Evolutionary conservation across 306 rosid genomes (phyloP).

Genomic region (Leucaena leucocephala): DNA sequence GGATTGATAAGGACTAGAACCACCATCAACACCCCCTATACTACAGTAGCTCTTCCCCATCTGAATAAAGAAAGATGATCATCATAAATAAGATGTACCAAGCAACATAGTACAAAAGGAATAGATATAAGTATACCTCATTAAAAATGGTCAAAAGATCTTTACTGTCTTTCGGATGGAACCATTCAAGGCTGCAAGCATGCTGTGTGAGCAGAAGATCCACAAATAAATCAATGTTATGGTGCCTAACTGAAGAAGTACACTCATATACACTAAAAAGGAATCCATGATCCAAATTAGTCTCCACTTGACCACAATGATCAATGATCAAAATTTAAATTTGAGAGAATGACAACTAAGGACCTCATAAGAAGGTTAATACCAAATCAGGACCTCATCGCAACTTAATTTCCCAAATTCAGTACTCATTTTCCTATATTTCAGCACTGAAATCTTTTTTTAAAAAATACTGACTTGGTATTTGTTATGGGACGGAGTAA

Average conservation of each 20-base stretch:
- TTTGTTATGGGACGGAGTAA: too few species aligned
- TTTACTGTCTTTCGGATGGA: conserved; percentile 54
- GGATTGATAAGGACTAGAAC: conserved; percentile 44
- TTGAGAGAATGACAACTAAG: background rate
- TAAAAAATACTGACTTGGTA: background rate
- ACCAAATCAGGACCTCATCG: background rate
- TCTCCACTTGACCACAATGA: conserved; percentile 10
- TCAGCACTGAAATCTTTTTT: background rate
- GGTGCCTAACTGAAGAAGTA: conserved; percentile 20
- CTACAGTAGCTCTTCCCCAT: conserved; percentile 56
- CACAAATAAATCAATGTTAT: conserved; percentile 17
- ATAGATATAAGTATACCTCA: conserved; percentile 57
- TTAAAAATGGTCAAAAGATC: conserved; percentile 60
- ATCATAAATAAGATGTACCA: conserved; percentile 24
- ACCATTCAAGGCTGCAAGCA: conserved; percentile 84
- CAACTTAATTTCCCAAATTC: background rate
- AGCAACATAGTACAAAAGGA: background rate
- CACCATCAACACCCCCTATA: conserved; percentile 40
- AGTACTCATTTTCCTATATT: background rate
- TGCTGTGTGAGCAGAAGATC: conserved; percentile 49
- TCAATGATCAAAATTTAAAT: conserved; percentile 14
- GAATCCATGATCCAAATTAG: conserved; percentile 19
- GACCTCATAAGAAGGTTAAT: background rate
- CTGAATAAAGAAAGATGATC: conserved; percentile 47
- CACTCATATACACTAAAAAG: conserved; percentile 10